These are phyloP conservation scores for Zygosaccharomyces kombuchaensis DNA, from an alignment of 805 yeast species.

Conservation along the genomic window DNA sequence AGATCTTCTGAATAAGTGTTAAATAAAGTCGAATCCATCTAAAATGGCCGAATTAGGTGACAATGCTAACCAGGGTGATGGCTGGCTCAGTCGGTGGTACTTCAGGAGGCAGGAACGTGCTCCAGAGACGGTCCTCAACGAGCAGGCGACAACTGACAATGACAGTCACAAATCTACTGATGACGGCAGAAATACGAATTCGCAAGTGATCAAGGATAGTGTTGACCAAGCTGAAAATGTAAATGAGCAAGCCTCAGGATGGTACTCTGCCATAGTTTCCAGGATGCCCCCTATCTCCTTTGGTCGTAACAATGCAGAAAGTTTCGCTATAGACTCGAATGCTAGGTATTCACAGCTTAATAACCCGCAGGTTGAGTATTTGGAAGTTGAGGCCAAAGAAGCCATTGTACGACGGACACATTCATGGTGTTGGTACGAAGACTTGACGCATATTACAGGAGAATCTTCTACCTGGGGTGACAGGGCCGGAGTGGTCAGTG, in stretches of 20 bases:
- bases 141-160: neutral
- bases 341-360: constrained; percentile 28
- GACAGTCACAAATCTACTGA: neutral
- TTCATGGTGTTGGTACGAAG: constrained; percentile 35
- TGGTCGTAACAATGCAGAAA: constrained; percentile 5
- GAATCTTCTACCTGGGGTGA: constrained; percentile 13
- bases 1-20: too few species aligned
- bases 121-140: neutral
- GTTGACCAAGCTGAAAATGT: neutral
- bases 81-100: constrained; percentile 14
- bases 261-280: constrained; percentile 16
- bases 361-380: constrained; percentile 22
- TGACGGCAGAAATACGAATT: neutral
- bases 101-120: constrained; percentile 1
- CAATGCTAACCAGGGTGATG: neutral
- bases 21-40: neutral
- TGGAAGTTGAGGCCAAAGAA: constrained; percentile 27
- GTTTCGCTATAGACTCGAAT: constrained; percentile 15
- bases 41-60: constrained; percentile 7
- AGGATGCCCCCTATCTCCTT: constrained; percentile 15
- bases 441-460: constrained; percentile 16
- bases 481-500: constrained; percentile 27
- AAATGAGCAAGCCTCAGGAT: constrained; percentile 8
- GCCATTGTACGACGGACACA: constrained; percentile 19
- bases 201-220: neutral